phyloP scores from a whole-genome alignment of 2,329 filamentous ascomycete species.

The Plectosphaerella plurivora region DNA sequence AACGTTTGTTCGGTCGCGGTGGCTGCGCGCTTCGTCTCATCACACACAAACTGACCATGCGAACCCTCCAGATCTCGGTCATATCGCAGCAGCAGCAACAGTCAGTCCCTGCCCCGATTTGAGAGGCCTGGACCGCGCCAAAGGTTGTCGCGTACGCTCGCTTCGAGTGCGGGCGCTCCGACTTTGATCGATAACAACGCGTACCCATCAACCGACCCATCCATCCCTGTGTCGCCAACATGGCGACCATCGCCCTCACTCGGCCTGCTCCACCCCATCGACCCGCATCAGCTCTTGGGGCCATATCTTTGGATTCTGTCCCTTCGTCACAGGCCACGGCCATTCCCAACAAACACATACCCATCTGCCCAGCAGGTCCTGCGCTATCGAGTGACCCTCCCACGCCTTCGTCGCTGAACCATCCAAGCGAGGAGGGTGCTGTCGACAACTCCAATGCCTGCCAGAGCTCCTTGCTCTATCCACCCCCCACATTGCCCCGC shows the following conservation, averaged over 20 bases:
- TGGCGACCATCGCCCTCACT: constrained; percentile 53
- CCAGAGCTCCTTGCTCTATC: constrained; percentile 68
- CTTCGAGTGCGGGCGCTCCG: too few relatives aligned
- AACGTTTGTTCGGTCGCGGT: too few relatives aligned
- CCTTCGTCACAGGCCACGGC: constrained; percentile 31
- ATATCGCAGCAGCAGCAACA: too few relatives aligned
- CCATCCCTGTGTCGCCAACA: constrained; percentile 15
- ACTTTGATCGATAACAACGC: too few relatives aligned
- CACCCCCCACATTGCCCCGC: constrained; percentile 59
- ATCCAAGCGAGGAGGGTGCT: constrained; percentile 41
- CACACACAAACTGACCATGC: too few relatives aligned
- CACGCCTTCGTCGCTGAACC: constrained; percentile 60
- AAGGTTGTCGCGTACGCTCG: too few relatives aligned
- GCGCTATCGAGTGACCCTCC: constrained; percentile 44
- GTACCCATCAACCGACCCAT: background rate
- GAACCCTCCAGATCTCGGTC: too few relatives aligned
- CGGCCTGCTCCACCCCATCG: constrained; percentile 42
- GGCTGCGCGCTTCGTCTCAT: too few relatives aligned
- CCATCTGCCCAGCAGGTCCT: constrained; percentile 81
- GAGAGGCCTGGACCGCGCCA: too few relatives aligned
- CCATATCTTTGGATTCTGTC: constrained; percentile 29
- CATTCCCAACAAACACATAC: constrained; percentile 85
- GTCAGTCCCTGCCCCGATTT: too few relatives aligned
- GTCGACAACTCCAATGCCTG: background rate
- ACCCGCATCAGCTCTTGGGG: constrained; percentile 31